These are phyloP conservation scores for Penicillium ucsense DNA, from an alignment of 495 filamentous ascomycete species.

Conservation along the genomic window DNA sequence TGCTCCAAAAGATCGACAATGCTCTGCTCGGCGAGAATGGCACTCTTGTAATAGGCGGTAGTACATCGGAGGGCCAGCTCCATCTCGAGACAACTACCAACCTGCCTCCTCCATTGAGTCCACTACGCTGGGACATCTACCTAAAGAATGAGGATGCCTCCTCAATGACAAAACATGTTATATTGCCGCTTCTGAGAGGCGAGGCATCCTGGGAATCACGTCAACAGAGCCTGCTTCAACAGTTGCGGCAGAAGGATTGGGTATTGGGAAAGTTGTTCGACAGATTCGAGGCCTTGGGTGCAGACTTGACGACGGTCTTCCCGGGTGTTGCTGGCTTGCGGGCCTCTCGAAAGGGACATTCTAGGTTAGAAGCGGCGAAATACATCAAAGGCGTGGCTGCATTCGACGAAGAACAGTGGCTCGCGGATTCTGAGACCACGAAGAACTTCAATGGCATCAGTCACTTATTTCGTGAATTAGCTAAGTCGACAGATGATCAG, in stretches of 20 bases:
- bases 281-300: conserved; percentile 60
- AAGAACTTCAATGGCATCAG: conserved; percentile 11
- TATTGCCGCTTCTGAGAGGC: conserved; percentile 59
- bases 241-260: conserved; percentile 67
- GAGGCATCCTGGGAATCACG: conserved; percentile 40
- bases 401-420: conserved; percentile 38
- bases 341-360: conserved; percentile 20
- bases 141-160: conserved; percentile 46
- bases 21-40: conserved; percentile 43
- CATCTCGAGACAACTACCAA: conserved; percentile 47
- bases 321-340: conserved; percentile 47
- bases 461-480: conserved; percentile 19
- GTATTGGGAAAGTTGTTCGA: conserved; percentile 68
- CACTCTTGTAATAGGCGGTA: conserved; percentile 20
- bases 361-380: conserved; percentile 26
- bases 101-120: conserved; percentile 56
- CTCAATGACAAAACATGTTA: conserved; percentile 48
- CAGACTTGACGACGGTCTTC: conserved; percentile 61
- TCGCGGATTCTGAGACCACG: conserved; percentile 15
- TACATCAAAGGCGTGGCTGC: conserved; percentile 36
- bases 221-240: conserved; percentile 46
- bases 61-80: conserved; percentile 29
- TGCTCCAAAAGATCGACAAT: conserved; percentile 62
- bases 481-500: not conserved
- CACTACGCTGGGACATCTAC: conserved; percentile 59